Base-by-base conservation (phyloP, 1,284 basidiomycete species). In the Pseudozyma tsukubaensis region DNA sequence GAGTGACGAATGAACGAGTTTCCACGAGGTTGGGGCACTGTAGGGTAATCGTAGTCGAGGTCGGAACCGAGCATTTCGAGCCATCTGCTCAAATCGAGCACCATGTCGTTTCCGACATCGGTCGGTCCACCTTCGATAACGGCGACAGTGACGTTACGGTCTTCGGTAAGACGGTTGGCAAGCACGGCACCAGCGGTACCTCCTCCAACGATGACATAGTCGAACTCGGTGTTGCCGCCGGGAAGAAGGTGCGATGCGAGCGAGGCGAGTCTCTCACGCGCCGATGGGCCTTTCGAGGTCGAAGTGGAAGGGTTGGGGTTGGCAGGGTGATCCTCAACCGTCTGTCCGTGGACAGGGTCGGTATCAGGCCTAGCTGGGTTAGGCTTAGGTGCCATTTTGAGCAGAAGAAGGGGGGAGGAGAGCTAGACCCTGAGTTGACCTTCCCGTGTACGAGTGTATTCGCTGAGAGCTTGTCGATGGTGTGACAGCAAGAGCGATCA, bases 1-100 rank as follows among this genome's bases (percentile, higher is more conserved):
- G 79, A 82, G 65, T 85, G 84, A n/a, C 78, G 72, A 56, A 85
- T 85, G 72, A 83, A 80, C 53, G 83, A 85, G 73, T 85, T 85
- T 32, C 84, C 84, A 12, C 76, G 71, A 14, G 82, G 81, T 65
- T 85, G 84, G 45, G 77, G 72, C 0, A 81, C 83, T 6, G 82
- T 83, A 5, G 82, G 79, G 52, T 85, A 85, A 53, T 75, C 79
- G 61, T 85, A 85, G 64, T 85, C 84, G 44, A 84, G 74, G 4
- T 83, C 81, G n/a, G 79, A 79, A 29, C 80, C 84, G 40, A 85
- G 79, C 59, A 85, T 76, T 61, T 81, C 79, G 43, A 85, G 75
- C 84, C 84, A 85, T 18, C 81, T 76, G 32, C 62, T 72, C 40
- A 85, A 72, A 60, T 85, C 77, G 43, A 85, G 76, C 19, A 85